phyloP scores from a whole-genome alignment of 306 rosid species.

The Malus fusca region DNA sequence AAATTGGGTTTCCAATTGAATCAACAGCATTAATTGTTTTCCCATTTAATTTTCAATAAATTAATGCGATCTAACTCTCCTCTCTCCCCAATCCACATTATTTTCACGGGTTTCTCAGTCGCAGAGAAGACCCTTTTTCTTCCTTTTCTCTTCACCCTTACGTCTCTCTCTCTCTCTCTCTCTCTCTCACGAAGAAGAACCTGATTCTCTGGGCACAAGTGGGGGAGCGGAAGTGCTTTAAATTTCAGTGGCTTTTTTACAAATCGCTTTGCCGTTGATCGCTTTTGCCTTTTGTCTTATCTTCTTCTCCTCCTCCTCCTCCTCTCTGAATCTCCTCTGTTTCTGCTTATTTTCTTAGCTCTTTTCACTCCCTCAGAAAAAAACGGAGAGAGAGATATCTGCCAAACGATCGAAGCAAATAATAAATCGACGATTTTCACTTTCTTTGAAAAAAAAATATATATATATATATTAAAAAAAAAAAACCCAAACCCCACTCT shows the following conservation, averaged over 20 bases:
- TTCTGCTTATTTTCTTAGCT: not conserved
- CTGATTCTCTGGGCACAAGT: slow-evolving; percentile 51
- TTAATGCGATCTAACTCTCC: not conserved
- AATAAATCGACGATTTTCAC: slow-evolving; percentile 4
- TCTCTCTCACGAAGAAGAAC: slow-evolving; percentile 28
- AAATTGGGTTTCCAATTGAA: not conserved
- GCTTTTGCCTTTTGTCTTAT: slow-evolving; percentile 8
- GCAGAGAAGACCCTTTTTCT: not conserved
- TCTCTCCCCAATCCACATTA: not conserved
- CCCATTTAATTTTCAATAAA: not conserved
- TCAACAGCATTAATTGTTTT: not conserved
- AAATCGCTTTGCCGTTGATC: slow-evolving; percentile 1
- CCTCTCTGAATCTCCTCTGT: not conserved
- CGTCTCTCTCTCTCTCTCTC: slow-evolving; percentile 1
- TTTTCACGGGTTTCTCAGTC: not conserved
- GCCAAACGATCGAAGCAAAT: not conserved
- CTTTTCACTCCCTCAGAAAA: not conserved
- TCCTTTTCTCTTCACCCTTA: not conserved
- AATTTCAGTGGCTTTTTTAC: not conserved
- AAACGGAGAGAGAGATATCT: slow-evolving; percentile 8
- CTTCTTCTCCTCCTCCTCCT: not conserved
- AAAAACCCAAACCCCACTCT: slow-evolving; percentile 17
- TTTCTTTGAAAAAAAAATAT: slow-evolving; percentile 1
- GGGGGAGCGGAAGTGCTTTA: slow-evolving; percentile 21
- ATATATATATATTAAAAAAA: too few relatives aligned